Percentiles rank a stretch among this genome's conserved stretches.
Evolutionary conservation across 1,139 yeast genomes (phyloP).

Genomic region (Blastobotrys niveus): DNA sequence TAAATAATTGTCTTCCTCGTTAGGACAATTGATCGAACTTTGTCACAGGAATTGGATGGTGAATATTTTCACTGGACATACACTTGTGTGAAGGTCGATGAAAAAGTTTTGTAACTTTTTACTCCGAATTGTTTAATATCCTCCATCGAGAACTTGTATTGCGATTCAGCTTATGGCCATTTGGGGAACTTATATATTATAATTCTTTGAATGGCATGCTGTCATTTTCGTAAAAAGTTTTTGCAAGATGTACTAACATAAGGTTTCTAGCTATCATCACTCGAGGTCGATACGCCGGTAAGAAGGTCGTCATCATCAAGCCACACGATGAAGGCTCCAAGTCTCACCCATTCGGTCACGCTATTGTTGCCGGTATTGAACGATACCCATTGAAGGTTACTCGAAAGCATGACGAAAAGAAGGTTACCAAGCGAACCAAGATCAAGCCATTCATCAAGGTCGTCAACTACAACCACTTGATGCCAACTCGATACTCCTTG

Average conservation of each 20-base stretch:
- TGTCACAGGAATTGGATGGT: no score
- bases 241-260: conserved; percentile 20
- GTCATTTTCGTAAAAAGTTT: background rate
- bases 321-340: conserved; percentile 99
- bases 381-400: conserved; percentile 97
- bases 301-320: conserved; percentile 98
- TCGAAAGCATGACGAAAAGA: conserved; percentile 93
- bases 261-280: conserved; percentile 79
- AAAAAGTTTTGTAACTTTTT: no score
- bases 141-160: conserved; percentile 6
- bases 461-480: conserved; percentile 99
- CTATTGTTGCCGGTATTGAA: conserved; percentile 99
- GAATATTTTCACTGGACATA: no score
- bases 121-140: background rate
- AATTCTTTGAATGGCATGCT: conserved; percentile 9
- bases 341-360: conserved; percentile 98
- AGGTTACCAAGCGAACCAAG: conserved; percentile 94
- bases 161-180: conserved; percentile 12
- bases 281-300: conserved; percentile 99
- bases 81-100: no score
- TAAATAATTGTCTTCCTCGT: no score
- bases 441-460: conserved; percentile 99
- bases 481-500: conserved; percentile 99
- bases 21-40: no score
- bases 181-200: background rate